phyloP scores from a whole-genome alignment of 1,139 yeast genomes.

The Candida sojae region DNA sequence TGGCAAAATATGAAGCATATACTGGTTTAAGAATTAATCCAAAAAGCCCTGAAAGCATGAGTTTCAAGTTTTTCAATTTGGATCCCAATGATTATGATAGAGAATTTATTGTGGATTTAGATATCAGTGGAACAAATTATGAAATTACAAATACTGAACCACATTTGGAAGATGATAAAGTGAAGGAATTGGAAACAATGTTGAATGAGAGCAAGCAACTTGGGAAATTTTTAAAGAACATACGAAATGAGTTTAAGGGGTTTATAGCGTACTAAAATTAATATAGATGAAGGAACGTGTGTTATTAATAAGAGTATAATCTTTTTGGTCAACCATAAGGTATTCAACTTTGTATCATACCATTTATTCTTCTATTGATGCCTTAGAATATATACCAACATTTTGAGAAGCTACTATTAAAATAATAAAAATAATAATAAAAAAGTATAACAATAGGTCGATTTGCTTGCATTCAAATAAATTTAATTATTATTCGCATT shows the following conservation, averaged over 20 bases:
- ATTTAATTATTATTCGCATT: too few species aligned
- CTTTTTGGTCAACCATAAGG: too few species aligned
- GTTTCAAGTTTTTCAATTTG: conserved; percentile 45
- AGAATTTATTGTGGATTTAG: conserved; percentile 39
- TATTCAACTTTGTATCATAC: too few species aligned
- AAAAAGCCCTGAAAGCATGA: conserved; percentile 33
- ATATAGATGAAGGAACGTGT: too few species aligned
- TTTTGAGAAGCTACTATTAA: too few species aligned
- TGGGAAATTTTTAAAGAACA: conserved; percentile 37
- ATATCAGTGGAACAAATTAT: conserved; percentile 37
- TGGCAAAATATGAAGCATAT: conserved; percentile 44
- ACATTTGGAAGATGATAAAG: conserved; percentile 23
- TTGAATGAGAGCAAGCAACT: conserved; percentile 41
- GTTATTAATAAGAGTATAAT: too few species aligned
- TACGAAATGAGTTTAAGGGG: conserved; percentile 23
- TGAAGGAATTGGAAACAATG: conserved; percentile 23
- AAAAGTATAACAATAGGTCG: too few species aligned
- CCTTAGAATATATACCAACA: too few species aligned
- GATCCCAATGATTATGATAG: conserved; percentile 39
- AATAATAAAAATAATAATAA: too few species aligned
- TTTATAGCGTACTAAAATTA: conserved; percentile 1
- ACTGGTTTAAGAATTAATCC: conserved; percentile 50
- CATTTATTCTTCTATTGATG: too few species aligned
- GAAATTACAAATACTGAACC: conserved; percentile 34
- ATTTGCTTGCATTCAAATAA: too few species aligned